Evolutionary conservation across 495 filamentous ascomycete genomes (phyloP), one percentile per base, ranked within the genome.

Genomic region (Xylaria scruposa): DNA sequence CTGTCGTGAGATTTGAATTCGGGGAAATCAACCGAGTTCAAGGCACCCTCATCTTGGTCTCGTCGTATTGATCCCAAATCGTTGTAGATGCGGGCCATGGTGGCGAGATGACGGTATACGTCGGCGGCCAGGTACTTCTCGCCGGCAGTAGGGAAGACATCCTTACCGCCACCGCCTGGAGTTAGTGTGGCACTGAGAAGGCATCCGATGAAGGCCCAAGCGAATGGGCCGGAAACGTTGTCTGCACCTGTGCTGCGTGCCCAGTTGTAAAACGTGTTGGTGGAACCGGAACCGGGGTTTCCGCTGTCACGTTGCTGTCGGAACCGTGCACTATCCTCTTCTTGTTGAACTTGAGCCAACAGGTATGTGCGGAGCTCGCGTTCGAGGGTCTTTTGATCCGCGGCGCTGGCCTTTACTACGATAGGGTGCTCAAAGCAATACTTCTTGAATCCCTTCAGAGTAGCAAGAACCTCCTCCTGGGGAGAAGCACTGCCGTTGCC

Each of bases 1-100:
- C 17, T 36, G 0, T 51, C 53, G 21, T 73, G 58, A 10, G 67
- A 49, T 19, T 53, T 29, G 51, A 83, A 83, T 59, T 81, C 78
- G 19, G 78, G 72, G 70, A 85, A 85, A 60, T 85, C 72, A 24
- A 83, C 66, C 59, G 79, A 79, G 54, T 84, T 84, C 8, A 85
- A 69, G 61, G 63, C 83, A 81, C 71, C 54, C 71, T 85, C 83
- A 3, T 68, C 77, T 1, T 61, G 54, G 72, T 85, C 82, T 7
- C 82, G 74, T 51, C 29, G 49, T 10, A 79, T 65, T 6, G 77
- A 80, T 0, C 80, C 83, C 36, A 77, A 75, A 70, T 85, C 83
- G 64, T 85, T 85, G 66, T 84, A 83, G 71, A 80, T 75, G 17
- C 82, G 73, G 59, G 78, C 81, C 77, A 84, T 80, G 10, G 74